Evolutionary conservation across 352 stramenopile genomes (phyloP), one percentile per base, ranked within the genome.

Genomic region (Phytophthora kernoviae): DNA sequence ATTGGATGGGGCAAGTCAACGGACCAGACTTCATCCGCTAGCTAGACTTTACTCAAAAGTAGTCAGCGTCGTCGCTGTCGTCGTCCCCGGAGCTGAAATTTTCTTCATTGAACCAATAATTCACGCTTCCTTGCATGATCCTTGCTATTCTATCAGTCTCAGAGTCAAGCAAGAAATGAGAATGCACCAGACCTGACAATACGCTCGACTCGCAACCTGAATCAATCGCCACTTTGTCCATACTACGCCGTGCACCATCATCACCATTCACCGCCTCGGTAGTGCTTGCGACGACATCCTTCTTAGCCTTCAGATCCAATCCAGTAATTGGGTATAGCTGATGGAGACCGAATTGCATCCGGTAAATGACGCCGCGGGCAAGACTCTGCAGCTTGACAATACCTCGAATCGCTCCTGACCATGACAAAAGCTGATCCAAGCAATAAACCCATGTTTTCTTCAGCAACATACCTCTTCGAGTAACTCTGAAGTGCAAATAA

Each of bases 71-170:
- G 6, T 30, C 6, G 24, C 24, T 30, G 6, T 30, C 24, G 6
- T 30, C 6, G 24, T 30, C 24, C 24, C 24, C 24, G 9, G 32
- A 41, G 36, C 60, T 66, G 14, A 46, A 34, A 15, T 48, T 55
- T 18, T 74, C 65, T 12, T 84, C 74, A 51, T 78, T 70, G 22
- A 84, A 65, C 75, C 77, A 90, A 43, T 87, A 85, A 0, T 72
- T 69, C 54, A 90, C 53, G 18, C 66, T 92, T 32, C 80, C 77
- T 48, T 92, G 80, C 82, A 92, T 92, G 48, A 92, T 92, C 15
- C 80, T 66, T 34, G 83, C 83, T n/a, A 92, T 92, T 22, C 83
- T 79, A 46, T 92, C 83, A 0, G 82, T 92, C 54, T 92, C 82
- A 5, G 78, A 86, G 62, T 92, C 77, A 9, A 72, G 26, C 11